Conservation (phyloP, 768 basidiomycete species). For the Russula griseocarnosa region DNA sequence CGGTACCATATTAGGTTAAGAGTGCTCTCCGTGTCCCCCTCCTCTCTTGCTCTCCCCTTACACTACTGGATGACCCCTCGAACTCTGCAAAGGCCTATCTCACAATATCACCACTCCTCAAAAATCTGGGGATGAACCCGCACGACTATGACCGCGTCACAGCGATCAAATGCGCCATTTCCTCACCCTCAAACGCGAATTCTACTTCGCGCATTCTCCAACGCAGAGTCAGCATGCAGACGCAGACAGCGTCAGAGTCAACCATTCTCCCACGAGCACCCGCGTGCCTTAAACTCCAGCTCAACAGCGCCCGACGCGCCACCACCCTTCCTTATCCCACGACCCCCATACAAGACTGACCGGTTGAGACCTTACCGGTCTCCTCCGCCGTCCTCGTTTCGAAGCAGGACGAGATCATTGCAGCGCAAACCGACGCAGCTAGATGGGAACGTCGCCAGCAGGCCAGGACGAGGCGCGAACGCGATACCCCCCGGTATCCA, state of each 20-base stretch:
- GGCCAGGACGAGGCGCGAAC: slow-evolving; percentile 51
- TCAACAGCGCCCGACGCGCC: slow-evolving; percentile 47
- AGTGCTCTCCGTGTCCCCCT: background rate
- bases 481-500: slow-evolving; percentile 16
- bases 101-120: slow-evolving; percentile 72
- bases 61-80: slow-evolving; percentile 10
- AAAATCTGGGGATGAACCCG: slow-evolving; percentile 68
- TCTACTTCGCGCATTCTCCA: slow-evolving; percentile 46
- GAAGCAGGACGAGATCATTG: slow-evolving; percentile 76
- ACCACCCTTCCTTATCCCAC: slow-evolving; percentile 37
- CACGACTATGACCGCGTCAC: slow-evolving; percentile 65
- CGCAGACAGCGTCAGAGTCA: slow-evolving; percentile 31
- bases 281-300: slow-evolving; percentile 34
- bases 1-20: slow-evolving; percentile 15
- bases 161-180: slow-evolving; percentile 80
- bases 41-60: too few relatives aligned
- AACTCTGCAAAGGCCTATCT: slow-evolving; percentile 32
- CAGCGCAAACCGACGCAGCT: slow-evolving; percentile 54
- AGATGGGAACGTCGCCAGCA: slow-evolving; percentile 48
- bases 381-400: slow-evolving; percentile 49
- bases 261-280: slow-evolving; percentile 28
- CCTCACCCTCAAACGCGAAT: slow-evolving; percentile 51
- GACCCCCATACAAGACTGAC: slow-evolving; percentile 62
- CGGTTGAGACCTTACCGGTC: slow-evolving; percentile 42
- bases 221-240: slow-evolving; percentile 35